Conservation (phyloP, 179 eudicot species). For the Beta macrorhiza region DNA sequence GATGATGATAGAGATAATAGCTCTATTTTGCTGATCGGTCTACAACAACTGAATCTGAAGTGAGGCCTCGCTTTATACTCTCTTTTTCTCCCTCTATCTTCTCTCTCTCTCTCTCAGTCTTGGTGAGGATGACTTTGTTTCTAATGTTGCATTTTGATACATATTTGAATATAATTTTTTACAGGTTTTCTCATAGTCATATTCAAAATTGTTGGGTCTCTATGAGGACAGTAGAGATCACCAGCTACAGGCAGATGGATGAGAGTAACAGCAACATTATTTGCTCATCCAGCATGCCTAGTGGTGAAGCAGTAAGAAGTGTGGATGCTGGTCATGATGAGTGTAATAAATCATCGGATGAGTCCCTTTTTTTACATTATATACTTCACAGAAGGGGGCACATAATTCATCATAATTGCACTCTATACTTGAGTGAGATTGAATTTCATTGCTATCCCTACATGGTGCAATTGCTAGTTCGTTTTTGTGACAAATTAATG, state of each 20-base stretch:
- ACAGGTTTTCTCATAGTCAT: constrained; percentile 50
- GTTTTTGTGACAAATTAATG: constrained; percentile 51
- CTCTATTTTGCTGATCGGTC: constrained; percentile 42
- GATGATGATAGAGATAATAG: constrained; percentile 53
- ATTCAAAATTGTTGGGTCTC: constrained; percentile 45
- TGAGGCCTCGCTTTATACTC: constrained; percentile 30
- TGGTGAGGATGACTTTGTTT: background rate
- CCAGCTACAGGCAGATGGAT: constrained; percentile 30
- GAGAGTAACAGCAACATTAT: constrained; percentile 40
- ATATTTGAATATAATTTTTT: constrained; percentile 3
- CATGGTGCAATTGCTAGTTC: constrained; percentile 48
- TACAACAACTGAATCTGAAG: constrained; percentile 51
- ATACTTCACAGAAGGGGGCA: constrained; percentile 32
- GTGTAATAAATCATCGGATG: constrained; percentile 30
- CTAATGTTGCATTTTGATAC: background rate
- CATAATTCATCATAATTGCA: constrained; percentile 30
- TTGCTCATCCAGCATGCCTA: constrained; percentile 40
- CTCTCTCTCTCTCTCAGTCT: background rate
- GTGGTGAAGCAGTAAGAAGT: constrained; percentile 16
- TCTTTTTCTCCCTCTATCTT: no score
- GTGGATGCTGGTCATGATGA: constrained; percentile 27
- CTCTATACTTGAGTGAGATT: constrained; percentile 40
- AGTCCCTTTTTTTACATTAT: constrained; percentile 56
- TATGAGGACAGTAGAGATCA: constrained; percentile 40
- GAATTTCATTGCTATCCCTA: constrained; percentile 81